Percentiles rank a stretch among this genome's conserved stretches.
phyloP scores from a whole-genome alignment of 805 yeast genomes.

The Saccharomycopsis schoenii region DNA sequence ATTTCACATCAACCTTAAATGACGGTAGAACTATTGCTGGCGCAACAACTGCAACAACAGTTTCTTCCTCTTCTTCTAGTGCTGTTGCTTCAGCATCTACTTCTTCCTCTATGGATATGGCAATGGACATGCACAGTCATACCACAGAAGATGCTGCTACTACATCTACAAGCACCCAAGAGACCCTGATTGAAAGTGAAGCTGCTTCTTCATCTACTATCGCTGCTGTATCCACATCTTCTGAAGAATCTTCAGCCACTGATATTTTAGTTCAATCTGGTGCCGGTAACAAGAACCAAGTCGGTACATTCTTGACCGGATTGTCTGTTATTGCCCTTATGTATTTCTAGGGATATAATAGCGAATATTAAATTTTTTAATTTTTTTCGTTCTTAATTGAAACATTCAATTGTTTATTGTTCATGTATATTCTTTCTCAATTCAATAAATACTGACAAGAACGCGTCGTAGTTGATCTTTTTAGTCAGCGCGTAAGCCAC shows the following conservation, averaged over 20 bases:
- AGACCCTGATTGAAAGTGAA: neutral
- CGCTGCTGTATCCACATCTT: neutral
- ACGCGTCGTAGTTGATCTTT: no score
- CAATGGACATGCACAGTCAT: neutral
- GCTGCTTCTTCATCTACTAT: neutral
- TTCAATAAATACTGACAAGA: no score
- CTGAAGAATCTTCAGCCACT: neutral
- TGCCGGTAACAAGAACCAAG: neutral
- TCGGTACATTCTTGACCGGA: neutral
- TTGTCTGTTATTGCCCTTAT: neutral
- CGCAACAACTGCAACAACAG: neutral
- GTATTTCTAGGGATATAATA: neutral
- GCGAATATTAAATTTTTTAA: no score
- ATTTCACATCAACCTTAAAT: neutral
- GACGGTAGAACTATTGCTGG: neutral
- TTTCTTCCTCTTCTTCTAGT: neutral
- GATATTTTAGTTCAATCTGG: neutral
- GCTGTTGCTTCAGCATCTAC: neutral
- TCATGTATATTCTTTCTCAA: no score
- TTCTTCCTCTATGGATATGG: neutral
- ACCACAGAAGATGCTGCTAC: neutral
- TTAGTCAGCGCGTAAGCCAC: no score
- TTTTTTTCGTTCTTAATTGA: no score
- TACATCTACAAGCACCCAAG: neutral
- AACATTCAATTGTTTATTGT: no score